Evolutionary conservation across 805 yeast genomes (phyloP).

Genomic region (Kuraishia ogatae): DNA sequence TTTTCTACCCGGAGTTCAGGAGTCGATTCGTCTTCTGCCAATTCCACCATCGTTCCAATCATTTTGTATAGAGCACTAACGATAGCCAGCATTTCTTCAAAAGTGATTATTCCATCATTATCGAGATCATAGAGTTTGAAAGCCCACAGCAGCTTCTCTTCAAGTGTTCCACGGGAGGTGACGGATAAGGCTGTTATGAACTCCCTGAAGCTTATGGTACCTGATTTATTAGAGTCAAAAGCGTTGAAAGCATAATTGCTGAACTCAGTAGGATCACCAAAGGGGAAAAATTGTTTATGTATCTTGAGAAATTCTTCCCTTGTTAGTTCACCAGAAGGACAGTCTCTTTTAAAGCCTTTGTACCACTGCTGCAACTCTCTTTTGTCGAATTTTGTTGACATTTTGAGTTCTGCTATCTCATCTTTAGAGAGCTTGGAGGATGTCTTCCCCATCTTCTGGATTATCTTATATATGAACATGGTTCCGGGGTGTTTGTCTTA

Average conservation of each 20-base stretch:
- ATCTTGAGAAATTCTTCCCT: constrained; percentile 85
- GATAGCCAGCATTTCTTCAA: constrained; percentile 71
- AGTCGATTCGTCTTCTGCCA: constrained; percentile 83
- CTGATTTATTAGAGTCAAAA: constrained; percentile 75
- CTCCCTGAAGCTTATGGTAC: constrained; percentile 84
- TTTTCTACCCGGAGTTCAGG: constrained; percentile 84
- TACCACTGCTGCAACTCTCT: constrained; percentile 98
- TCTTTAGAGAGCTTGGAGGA: constrained; percentile 89
- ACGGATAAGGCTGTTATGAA: constrained; percentile 82
- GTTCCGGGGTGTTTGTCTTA: neutral
- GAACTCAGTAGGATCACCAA: constrained; percentile 92
- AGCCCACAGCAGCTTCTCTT: constrained; percentile 80
- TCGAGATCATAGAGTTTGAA: constrained; percentile 94
- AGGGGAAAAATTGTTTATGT: constrained; percentile 95
- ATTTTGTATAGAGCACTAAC: constrained; percentile 83
- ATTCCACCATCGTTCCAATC: constrained; percentile 90
- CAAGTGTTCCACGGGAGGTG: constrained; percentile 77
- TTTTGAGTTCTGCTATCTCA: constrained; percentile 73
- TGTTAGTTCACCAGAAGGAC: constrained; percentile 83
- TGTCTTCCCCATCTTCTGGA: constrained; percentile 76
- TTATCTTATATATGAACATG: neutral
- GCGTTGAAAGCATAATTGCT: constrained; percentile 83
- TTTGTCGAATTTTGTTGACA: constrained; percentile 84
- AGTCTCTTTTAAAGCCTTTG: constrained; percentile 89
- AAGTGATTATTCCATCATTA: constrained; percentile 66